Percentiles rank a stretch among this genome's conserved stretches.
Conservation (phyloP, 768 basidiomycete species). For the Lactarius psammicola region DNA sequence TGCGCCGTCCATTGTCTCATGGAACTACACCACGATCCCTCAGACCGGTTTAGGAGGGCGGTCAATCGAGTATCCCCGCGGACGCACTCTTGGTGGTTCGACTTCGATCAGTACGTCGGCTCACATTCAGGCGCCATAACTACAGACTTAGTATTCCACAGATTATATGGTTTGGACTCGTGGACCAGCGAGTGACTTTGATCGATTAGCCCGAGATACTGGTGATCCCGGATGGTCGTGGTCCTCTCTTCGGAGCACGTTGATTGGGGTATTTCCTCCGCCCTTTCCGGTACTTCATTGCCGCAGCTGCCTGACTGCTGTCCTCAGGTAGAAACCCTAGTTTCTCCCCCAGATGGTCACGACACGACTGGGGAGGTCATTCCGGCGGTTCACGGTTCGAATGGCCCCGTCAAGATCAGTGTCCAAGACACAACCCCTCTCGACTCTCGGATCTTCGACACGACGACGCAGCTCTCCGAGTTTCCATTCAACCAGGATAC, state of each 20-base stretch:
- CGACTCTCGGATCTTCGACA: conserved; percentile 16
- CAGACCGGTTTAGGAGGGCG: conserved; percentile 22
- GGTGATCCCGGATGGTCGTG: conserved; percentile 30
- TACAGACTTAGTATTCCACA: background rate
- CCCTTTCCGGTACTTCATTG: background rate
- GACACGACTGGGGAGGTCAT: conserved; percentile 31
- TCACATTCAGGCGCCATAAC: background rate
- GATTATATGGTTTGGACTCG: conserved; percentile 23
- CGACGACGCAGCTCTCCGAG: conserved; percentile 11
- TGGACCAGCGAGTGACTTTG: conserved; percentile 27
- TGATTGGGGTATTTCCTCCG: conserved; percentile 2
- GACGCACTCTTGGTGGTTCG: conserved; percentile 28
- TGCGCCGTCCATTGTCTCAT: background rate
- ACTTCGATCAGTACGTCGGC: conserved; percentile 25
- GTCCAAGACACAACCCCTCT: conserved; percentile 17
- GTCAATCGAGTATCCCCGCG: conserved; percentile 27
- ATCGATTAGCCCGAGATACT: conserved; percentile 27
- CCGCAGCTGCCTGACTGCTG: background rate
- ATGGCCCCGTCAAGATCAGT: conserved; percentile 30
- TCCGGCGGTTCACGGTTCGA: conserved; percentile 31
- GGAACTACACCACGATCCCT: conserved; percentile 28
- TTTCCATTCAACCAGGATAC: no score
- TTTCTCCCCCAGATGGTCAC: conserved; percentile 18
- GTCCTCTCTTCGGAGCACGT: conserved; percentile 16
- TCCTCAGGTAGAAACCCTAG: conserved; percentile 7